Percentiles rank a stretch among this genome's conserved stretches.
These are phyloP conservation scores for Coemansia sp. DNA, from an alignment of 192 early-diverging fungal species.

Conservation along the genomic window DNA sequence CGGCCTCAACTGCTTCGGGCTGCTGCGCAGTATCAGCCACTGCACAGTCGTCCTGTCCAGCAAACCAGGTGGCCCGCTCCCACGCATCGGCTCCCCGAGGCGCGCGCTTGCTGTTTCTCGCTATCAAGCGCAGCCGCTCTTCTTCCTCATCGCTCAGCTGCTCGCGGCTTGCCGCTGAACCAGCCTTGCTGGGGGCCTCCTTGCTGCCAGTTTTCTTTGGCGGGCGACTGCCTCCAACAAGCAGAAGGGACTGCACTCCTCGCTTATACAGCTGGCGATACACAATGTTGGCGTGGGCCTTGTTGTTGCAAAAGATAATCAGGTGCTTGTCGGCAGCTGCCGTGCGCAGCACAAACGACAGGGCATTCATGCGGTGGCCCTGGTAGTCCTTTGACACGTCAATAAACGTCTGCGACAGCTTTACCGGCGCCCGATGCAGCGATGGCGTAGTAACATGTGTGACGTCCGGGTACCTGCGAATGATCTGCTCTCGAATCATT, in stretches of 20 bases:
- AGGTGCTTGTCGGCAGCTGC: conserved; percentile 64
- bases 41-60: conserved; percentile 15
- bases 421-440: conserved; percentile 73
- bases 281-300: conserved; percentile 58
- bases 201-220: not conserved
- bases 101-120: not conserved
- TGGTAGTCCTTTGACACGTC: conserved; percentile 64
- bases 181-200: not conserved
- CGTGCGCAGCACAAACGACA: conserved; percentile 69
- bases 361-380: conserved; percentile 66
- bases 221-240: conserved; percentile 43
- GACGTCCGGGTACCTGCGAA: conserved; percentile 57
- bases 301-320: conserved; percentile 87
- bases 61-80: conserved; percentile 27
- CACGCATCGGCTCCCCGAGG: conserved; percentile 23
- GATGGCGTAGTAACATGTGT: conserved; percentile 74
- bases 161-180: not conserved
- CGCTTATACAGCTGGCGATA: conserved; percentile 57
- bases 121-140: not conserved
- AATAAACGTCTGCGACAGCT: conserved; percentile 78
- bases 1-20: not conserved
- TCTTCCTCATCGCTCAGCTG: not conserved
- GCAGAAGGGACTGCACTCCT: conserved; percentile 53
- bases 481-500: conserved; percentile 61
- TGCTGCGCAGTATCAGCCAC: not conserved